Conservation (phyloP, 345 rosid genomes). For the Hibiscus trionum region DNA sequence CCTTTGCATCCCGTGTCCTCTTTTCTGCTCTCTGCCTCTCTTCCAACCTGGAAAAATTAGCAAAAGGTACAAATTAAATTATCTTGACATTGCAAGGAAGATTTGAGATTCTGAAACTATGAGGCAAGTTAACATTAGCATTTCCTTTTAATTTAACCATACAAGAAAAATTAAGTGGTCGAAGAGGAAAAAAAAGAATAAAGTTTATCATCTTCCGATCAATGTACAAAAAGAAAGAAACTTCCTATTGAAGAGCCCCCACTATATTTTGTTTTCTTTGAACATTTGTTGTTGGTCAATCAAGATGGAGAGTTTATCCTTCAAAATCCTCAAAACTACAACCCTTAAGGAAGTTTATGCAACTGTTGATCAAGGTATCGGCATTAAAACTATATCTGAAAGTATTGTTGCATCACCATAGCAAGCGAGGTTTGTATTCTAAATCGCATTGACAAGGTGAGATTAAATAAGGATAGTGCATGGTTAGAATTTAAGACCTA, state of each 20-base stretch:
- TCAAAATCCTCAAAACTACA: neutral
- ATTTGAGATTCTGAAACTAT: neutral
- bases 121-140: neutral
- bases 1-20: slow-evolving; percentile 51
- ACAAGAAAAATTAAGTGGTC: neutral
- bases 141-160: neutral
- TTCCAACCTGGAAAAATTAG: slow-evolving; percentile 45
- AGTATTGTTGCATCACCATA: neutral
- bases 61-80: neutral
- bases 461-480: neutral
- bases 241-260: neutral
- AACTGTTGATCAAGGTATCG: neutral
- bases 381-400: neutral
- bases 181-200: neutral
- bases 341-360: neutral
- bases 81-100: neutral
- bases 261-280: neutral
- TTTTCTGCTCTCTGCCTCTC: slow-evolving; percentile 77
- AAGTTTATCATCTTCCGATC: neutral
- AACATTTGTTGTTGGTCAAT: neutral
- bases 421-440: neutral
- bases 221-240: neutral
- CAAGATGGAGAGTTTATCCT: neutral
- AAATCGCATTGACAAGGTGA: neutral
- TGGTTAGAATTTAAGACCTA: neutral